These are phyloP conservation scores for Tephrocybe sp. DNA, from an alignment of 768 basidiomycete species.

Conservation along the genomic window DNA sequence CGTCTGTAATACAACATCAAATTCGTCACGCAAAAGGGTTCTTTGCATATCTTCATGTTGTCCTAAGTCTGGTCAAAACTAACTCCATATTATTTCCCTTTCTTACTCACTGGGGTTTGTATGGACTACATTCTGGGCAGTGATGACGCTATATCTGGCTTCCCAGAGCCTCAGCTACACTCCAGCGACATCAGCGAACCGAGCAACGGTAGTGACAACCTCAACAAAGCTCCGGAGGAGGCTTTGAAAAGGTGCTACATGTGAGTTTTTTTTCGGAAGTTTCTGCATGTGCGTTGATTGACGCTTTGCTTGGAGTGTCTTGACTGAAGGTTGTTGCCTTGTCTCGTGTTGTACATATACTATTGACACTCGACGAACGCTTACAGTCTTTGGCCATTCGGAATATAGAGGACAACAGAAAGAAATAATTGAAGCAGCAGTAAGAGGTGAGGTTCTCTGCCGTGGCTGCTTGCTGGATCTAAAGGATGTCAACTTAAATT, in stretches of 20 bases:
- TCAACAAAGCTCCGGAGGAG: not conserved
- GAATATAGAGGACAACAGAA: constrained; percentile 78
- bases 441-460: constrained; percentile 43
- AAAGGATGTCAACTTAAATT: not conserved
- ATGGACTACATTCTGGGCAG: not conserved
- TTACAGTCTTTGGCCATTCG: constrained; percentile 65
- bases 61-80: not conserved
- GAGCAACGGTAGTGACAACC: not conserved
- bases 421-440: constrained; percentile 71
- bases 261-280: constrained; percentile 2
- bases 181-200: constrained; percentile 7
- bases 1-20: constrained; percentile 2
- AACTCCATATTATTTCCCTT: not conserved
- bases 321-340: constrained; percentile 15
- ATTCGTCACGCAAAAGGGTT: constrained; percentile 1
- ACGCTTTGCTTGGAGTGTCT: constrained; percentile 8
- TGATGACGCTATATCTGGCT: constrained; percentile 4
- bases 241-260: constrained; percentile 8
- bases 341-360: not conserved
- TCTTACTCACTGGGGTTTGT: not conserved
- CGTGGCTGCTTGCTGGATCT: not conserved
- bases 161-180: constrained; percentile 9
- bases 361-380: not conserved
- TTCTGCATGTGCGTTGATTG: not conserved
- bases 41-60: not conserved